Conservation (phyloP, 73 alveolate genomes). For the Symbiodinium pilosum region DNA sequence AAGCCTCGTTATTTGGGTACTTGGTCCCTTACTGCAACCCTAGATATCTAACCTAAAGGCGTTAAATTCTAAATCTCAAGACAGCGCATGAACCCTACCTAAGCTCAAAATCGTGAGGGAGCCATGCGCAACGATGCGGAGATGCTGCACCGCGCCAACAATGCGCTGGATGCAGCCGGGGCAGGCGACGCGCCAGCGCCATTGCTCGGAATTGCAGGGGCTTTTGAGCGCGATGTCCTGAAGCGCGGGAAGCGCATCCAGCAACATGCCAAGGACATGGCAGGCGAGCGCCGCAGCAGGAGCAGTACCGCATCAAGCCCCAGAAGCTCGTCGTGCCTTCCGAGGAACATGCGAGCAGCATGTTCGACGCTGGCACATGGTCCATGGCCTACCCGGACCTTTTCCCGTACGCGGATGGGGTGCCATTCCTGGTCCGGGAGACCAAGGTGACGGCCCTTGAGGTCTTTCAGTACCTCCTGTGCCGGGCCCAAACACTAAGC, state of each 20-base stretch:
- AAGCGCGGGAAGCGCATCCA: not conserved
- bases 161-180: not conserved
- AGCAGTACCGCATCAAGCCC: not conserved
- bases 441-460: not conserved
- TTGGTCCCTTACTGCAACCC: no score
- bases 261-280: not conserved
- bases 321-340: slow-evolving; percentile 16
- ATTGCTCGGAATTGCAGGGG: not conserved
- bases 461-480: not conserved
- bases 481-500: slow-evolving; percentile 14
- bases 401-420: slow-evolving; percentile 8
- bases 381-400: slow-evolving; percentile 2
- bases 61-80: no score
- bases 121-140: not conserved
- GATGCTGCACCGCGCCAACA: not conserved
- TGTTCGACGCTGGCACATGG: slow-evolving; percentile 16
- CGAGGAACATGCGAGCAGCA: not conserved
- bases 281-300: not conserved
- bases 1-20: no score
- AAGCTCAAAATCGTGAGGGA: no score
- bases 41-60: no score
- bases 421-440: not conserved
- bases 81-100: no score
- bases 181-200: not conserved
- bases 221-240: not conserved